phyloP scores from a whole-genome alignment of 371 early-diverging fungal genomes.

The Mortierella sp. region DNA sequence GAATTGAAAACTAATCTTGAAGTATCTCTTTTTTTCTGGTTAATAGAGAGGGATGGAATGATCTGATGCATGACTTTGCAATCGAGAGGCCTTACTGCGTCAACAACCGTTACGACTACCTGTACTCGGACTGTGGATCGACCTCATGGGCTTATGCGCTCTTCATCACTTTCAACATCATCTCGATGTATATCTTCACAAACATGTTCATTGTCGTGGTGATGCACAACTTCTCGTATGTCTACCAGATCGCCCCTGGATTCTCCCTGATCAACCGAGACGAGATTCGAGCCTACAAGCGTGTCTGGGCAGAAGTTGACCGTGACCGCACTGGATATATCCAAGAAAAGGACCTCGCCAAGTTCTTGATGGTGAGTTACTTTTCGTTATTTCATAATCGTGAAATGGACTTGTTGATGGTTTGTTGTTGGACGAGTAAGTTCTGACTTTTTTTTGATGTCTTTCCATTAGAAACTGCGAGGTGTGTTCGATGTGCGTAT shows the following conservation, averaged over 20 bases:
- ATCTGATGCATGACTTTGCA: constrained; percentile 78
- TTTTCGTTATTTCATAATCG: constrained; percentile 13
- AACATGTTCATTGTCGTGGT: constrained; percentile 82
- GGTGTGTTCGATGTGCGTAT: constrained; percentile 49
- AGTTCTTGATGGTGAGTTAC: constrained; percentile 60
- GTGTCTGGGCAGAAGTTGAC: constrained; percentile 72
- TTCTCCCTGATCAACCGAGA: constrained; percentile 74
- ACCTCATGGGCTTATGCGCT: constrained; percentile 71
- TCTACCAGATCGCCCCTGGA: constrained; percentile 74
- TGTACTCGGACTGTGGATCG: constrained; percentile 78
- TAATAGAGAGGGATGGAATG: constrained; percentile 80
- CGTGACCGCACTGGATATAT: constrained; percentile 67
- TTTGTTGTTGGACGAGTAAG: no score
- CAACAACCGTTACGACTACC: constrained; percentile 61
- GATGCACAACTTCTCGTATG: constrained; percentile 79
- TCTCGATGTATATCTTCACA: constrained; percentile 83
- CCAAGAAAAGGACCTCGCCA: constrained; percentile 61
- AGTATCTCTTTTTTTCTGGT: not conserved
- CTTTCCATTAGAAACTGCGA: constrained; percentile 27
- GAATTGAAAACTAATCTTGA: not conserved
- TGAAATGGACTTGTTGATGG: constrained; percentile 23
- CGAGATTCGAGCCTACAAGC: constrained; percentile 76
- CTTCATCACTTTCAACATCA: constrained; percentile 77
- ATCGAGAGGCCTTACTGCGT: constrained; percentile 74
- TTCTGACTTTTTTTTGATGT: not conserved